Evolutionary conservation across 192 early-diverging fungal species (phyloP).

Genomic region (Dimargaris verticillata): DNA sequence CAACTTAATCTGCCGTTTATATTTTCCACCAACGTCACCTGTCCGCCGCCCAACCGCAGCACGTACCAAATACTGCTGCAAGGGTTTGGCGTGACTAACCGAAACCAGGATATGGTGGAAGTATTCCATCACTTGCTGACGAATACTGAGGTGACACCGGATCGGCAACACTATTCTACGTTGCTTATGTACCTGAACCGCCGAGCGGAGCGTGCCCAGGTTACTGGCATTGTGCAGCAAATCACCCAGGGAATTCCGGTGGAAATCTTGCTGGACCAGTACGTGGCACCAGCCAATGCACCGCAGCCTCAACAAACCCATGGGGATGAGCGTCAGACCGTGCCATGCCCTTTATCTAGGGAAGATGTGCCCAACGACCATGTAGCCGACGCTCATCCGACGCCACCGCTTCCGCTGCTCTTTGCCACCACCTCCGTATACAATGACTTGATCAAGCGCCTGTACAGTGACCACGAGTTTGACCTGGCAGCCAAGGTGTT

Average conservation of each 20-base stretch:
- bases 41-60: background rate
- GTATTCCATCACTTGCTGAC: constrained; percentile 1
- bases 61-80: constrained; percentile 8
- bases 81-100: background rate
- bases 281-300: background rate
- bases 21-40: background rate
- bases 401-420: background rate
- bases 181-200: constrained; percentile 9
- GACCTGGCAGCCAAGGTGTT: constrained; percentile 5
- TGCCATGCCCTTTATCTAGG: background rate
- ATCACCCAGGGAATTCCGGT: background rate
- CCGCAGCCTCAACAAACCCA: background rate
- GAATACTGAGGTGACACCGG: background rate
- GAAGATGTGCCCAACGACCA: background rate
- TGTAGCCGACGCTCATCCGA: background rate
- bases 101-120: background rate
- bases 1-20: background rate
- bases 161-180: constrained; percentile 9
- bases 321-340: too few species aligned
- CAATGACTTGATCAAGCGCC: constrained; percentile 2
- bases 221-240: background rate
- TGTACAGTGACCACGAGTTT: background rate
- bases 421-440: constrained; percentile 4
- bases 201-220: background rate
- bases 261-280: background rate